These are phyloP conservation scores for Hypoxylon cercidicola DNA, from an alignment of 495 filamentous ascomycete genomes.

Conservation along the genomic window DNA sequence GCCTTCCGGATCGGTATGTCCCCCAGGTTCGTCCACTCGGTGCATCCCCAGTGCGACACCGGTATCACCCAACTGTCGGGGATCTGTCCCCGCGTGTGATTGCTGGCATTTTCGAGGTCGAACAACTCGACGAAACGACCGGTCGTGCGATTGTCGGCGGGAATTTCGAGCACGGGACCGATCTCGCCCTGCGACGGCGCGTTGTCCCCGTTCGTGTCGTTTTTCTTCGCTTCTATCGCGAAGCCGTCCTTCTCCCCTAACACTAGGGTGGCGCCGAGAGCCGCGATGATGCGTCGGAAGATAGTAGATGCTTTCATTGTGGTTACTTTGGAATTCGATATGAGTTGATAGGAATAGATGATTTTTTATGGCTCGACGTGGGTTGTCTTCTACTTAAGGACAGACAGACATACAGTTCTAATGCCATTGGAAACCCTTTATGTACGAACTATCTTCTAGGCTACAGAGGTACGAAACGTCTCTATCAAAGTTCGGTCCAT, in stretches of 20 bases:
- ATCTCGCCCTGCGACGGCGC: neutral
- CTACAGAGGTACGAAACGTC: too few species aligned
- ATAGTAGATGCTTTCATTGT: conserved; percentile 13
- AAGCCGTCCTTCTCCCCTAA: conserved; percentile 1
- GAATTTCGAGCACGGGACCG: neutral
- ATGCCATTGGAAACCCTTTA: too few species aligned
- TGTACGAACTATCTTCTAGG: too few species aligned
- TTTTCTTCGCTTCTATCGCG: neutral
- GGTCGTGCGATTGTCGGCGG: neutral
- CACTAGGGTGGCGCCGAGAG: neutral
- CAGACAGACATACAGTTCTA: too few species aligned
- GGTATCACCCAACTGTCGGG: conserved; percentile 9
- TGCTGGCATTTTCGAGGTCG: neutral
- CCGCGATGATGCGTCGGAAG: neutral
- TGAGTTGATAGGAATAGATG: too few species aligned
- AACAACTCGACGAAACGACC: neutral
- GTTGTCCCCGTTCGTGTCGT: neutral
- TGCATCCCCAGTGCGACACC: conserved; percentile 28
- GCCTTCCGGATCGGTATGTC: neutral
- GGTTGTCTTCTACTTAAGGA: too few species aligned
- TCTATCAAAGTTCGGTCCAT: too few species aligned
- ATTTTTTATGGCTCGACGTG: too few species aligned
- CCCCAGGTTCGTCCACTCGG: neutral
- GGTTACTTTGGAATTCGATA: neutral
- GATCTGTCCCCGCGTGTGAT: neutral